Evolutionary conservation across 164 flowering plant genomes (phyloP).

Genomic region (Stephania cephalantha): DNA sequence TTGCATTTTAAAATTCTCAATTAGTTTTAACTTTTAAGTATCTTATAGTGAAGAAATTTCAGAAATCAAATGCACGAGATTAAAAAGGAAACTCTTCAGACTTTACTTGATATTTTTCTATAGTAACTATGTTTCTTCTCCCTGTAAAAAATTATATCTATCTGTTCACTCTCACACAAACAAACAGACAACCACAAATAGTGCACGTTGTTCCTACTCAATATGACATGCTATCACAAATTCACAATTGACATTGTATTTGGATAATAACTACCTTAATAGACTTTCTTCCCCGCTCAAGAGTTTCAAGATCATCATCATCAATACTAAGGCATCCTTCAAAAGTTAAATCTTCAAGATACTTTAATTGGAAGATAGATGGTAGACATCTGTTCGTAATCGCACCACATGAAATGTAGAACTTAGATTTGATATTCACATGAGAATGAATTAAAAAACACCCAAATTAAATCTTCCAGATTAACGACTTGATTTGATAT

Average conservation of each 20-base stretch:
- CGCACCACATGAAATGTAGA: conserved; percentile 24
- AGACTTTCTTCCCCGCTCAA: conserved; percentile 58
- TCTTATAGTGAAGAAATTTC: background rate
- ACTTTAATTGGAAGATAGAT: conserved; percentile 45
- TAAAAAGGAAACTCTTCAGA: background rate
- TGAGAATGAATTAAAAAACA: background rate
- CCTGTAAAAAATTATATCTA: background rate
- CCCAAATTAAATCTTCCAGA: background rate
- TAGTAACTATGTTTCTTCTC: background rate
- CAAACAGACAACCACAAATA: no score
- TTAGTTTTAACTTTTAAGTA: no score
- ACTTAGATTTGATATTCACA: background rate
- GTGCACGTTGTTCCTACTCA: no score
- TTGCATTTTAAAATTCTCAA: no score
- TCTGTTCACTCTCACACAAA: background rate
- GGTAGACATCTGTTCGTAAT: conserved; percentile 66
- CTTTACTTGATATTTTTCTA: background rate
- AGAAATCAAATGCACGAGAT: background rate
- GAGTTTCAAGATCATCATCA: conserved; percentile 52
- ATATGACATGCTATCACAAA: no score
- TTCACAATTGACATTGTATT: no score
- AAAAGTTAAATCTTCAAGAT: conserved; percentile 65
- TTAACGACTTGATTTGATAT: no score
- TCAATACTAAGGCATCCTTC: conserved; percentile 73
- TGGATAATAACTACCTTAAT: conserved; percentile 43